A percentile compares a stretch with the other conserved stretches of the same genome.
These are phyloP conservation scores for Hawksworthiomyces lignivorus DNA, from an alignment of 2,329 filamentous ascomycete genomes.

Conservation along the genomic window DNA sequence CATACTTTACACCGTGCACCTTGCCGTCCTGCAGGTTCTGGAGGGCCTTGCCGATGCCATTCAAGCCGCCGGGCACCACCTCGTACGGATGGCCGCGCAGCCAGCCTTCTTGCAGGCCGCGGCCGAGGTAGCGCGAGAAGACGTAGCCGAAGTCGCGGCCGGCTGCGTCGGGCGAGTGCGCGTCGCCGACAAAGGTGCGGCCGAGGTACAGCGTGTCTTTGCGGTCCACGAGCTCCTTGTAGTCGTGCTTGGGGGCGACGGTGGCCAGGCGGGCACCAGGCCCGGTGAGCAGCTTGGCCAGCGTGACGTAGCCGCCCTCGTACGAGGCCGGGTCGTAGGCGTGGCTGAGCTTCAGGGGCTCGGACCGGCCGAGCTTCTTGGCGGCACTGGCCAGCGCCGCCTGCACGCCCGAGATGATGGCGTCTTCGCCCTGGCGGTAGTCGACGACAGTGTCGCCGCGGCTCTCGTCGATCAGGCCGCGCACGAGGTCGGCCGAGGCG, in stretches of 20 bases:
- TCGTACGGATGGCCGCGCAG: constrained; percentile 43
- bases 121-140: constrained; percentile 29
- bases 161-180: constrained; percentile 12
- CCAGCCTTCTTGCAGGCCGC: constrained; percentile 38
- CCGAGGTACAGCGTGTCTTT: constrained; percentile 15
- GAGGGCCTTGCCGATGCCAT: constrained; percentile 45
- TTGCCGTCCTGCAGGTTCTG: constrained; percentile 50
- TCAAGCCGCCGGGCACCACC: constrained; percentile 45
- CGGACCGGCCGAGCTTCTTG: constrained; percentile 9
- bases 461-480: constrained; percentile 33
- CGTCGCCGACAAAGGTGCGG: constrained; percentile 15
- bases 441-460: constrained; percentile 47
- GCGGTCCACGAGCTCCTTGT: constrained; percentile 15
- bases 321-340: constrained; percentile 46
- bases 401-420: constrained; percentile 31
- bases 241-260: constrained; percentile 18
- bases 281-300: constrained; percentile 28
- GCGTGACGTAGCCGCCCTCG: constrained; percentile 31
- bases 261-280: constrained; percentile 21
- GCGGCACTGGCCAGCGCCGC: constrained; percentile 26
- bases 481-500: constrained; percentile 33
- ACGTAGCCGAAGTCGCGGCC: constrained; percentile 29
- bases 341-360: constrained; percentile 28
- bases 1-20: constrained; percentile 57
- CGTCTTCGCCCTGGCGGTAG: constrained; percentile 43